Conservation (phyloP, 108 stramenopile genomes). For the Skeletonema marinoi region DNA sequence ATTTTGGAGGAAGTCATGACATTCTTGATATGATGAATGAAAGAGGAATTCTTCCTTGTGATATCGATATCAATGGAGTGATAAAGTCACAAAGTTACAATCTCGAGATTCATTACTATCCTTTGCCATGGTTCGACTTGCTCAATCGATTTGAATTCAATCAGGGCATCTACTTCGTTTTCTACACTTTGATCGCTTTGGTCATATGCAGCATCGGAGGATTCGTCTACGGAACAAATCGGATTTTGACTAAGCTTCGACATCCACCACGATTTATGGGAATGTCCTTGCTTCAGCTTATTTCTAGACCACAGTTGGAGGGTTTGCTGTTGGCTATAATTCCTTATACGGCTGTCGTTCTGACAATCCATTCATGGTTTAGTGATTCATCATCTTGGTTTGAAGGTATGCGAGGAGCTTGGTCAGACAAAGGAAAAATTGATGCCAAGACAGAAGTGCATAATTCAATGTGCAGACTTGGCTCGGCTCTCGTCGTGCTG, state of each 20-base stretch:
- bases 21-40: conserved; percentile 49
- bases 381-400: conserved; percentile 46
- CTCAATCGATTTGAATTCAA: conserved; percentile 82
- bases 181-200: conserved; percentile 72
- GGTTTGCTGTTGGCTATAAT: conserved; percentile 65
- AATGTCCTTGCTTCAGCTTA: conserved; percentile 52
- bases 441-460: conserved; percentile 45
- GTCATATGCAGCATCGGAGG: conserved; percentile 52
- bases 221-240: conserved; percentile 71
- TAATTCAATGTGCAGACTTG: conserved; percentile 73
- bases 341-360: conserved; percentile 54
- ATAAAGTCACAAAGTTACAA: conserved; percentile 62
- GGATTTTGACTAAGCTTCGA: conserved; percentile 76
- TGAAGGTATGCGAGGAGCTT: conserved; percentile 61
- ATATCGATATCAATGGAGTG: conserved; percentile 63
- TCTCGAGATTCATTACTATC: conserved; percentile 65
- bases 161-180: conserved; percentile 65
- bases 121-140: conserved; percentile 79
- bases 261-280: conserved; percentile 81
- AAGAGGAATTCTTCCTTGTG: conserved; percentile 57
- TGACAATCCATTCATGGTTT: conserved; percentile 58
- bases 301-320: conserved; percentile 62
- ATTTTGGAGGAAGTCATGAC: conserved; percentile 57
- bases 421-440: conserved; percentile 51
- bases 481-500: conserved; percentile 58